Evolutionary conservation across 1,139 yeast genomes (phyloP).

Genomic region (Scheffersomyces quercinus): DNA sequence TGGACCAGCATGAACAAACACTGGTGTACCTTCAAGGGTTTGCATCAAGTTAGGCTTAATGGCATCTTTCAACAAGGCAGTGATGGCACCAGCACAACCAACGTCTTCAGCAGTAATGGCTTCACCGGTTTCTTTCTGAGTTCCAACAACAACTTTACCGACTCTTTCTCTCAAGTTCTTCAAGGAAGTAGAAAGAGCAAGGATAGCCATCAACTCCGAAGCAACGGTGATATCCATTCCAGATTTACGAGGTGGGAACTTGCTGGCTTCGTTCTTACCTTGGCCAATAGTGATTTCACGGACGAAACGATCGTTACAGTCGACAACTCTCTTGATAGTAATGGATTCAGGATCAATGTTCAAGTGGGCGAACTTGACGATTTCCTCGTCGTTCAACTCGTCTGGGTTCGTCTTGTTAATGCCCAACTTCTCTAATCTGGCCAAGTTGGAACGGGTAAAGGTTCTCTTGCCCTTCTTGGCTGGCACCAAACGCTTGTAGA

Average conservation of each 20-base stretch:
- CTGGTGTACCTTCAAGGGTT: constrained; percentile 83
- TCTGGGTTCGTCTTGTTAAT: constrained; percentile 68
- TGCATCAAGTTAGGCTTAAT: constrained; percentile 84
- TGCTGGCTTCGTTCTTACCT: constrained; percentile 68
- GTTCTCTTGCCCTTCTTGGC: constrained; percentile 62
- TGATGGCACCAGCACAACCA: constrained; percentile 79
- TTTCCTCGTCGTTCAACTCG: constrained; percentile 65
- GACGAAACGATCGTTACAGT: constrained; percentile 75
- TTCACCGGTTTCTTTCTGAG: constrained; percentile 54
- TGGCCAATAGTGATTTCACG: constrained; percentile 75
- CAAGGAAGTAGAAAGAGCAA: constrained; percentile 68
- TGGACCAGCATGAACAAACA: constrained; percentile 84
- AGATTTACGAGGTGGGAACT: constrained; percentile 67
- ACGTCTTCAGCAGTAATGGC: constrained; percentile 79
- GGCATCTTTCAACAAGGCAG: constrained; percentile 79
- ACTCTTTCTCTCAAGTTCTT: constrained; percentile 69
- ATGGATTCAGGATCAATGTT: constrained; percentile 73
- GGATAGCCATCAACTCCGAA: constrained; percentile 78
- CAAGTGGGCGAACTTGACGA: constrained; percentile 60
- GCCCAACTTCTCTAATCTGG: constrained; percentile 62
- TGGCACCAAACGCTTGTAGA: constrained; percentile 72
- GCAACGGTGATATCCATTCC: constrained; percentile 87
- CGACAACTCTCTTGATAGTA: constrained; percentile 77
- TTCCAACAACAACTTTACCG: constrained; percentile 71
- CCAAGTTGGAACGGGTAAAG: constrained; percentile 68